A percentile compares a stretch with the other conserved stretches of the same genome.
Conservation (phyloP, 768 basidiomycete species). For the Chalciporus pseudorubinellus region DNA sequence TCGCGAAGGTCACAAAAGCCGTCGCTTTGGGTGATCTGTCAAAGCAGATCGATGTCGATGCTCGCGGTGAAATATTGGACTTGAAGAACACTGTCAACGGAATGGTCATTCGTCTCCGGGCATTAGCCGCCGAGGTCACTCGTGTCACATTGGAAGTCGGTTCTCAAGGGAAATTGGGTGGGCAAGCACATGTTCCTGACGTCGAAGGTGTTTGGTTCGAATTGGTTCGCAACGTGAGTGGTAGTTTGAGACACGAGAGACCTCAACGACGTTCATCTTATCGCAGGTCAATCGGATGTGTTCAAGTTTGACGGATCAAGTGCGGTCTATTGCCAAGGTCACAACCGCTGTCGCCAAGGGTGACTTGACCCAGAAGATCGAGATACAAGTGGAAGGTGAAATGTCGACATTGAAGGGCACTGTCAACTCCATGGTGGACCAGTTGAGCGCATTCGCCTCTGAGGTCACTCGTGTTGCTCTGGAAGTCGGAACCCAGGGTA, state of each 20-base stretch:
- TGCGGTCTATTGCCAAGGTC: constrained; percentile 79
- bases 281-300: constrained; percentile 76
- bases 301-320: constrained; percentile 74
- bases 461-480: constrained; percentile 82
- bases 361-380: constrained; percentile 90
- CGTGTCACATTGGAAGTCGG: constrained; percentile 84
- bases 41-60: constrained; percentile 90
- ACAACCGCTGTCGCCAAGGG: constrained; percentile 90
- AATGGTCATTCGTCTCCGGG: constrained; percentile 52
- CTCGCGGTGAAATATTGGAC: constrained; percentile 85
- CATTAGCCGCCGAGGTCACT: constrained; percentile 79
- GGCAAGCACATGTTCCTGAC: constrained; percentile 83
- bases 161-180: constrained; percentile 85
- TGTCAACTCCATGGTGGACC: constrained; percentile 95
- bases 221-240: constrained; percentile 66
- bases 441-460: constrained; percentile 79
- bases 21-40: constrained; percentile 88
- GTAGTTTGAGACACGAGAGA: too few species aligned
- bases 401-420: constrained; percentile 82
- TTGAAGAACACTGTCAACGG: constrained; percentile 62
- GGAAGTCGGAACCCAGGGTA: constrained; percentile 89
- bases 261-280: constrained; percentile 8
- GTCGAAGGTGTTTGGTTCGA: constrained; percentile 93
- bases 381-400: constrained; percentile 85
- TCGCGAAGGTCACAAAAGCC: constrained; percentile 63